Percentiles rank a stretch among this genome's conserved stretches.
These are phyloP conservation scores for Aegilops umbellulata DNA, from an alignment of 176 grass and related monocot species.

Conservation along the genomic window DNA sequence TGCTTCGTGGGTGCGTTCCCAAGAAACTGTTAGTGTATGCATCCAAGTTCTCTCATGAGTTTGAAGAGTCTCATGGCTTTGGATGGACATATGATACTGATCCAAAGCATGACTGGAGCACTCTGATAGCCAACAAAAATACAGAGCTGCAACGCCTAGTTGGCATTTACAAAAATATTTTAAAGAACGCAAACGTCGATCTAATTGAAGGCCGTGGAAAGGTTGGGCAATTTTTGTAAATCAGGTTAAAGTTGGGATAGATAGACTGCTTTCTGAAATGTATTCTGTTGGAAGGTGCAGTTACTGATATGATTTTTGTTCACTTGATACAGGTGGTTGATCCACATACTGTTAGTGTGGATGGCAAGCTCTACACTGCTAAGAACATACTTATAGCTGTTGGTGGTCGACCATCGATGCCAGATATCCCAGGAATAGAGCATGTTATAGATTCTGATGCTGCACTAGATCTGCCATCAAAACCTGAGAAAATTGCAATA, in stretches of 20 bases:
- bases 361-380: slow-evolving; percentile 67
- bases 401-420: slow-evolving; percentile 58
- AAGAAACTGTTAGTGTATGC: slow-evolving; percentile 76
- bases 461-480: slow-evolving; percentile 58
- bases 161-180: slow-evolving; percentile 79
- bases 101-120: slow-evolving; percentile 73
- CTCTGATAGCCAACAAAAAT: slow-evolving; percentile 80
- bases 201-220: slow-evolving; percentile 84
- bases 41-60: slow-evolving; percentile 70
- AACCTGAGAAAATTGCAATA: slow-evolving; percentile 74
- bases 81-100: slow-evolving; percentile 65
- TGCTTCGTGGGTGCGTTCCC: slow-evolving; percentile 75
- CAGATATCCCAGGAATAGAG: slow-evolving; percentile 70
- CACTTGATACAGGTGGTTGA: slow-evolving; percentile 58
- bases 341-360: slow-evolving; percentile 63
- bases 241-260: slow-evolving; percentile 38
- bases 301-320: slow-evolving; percentile 28
- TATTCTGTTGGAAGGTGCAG: slow-evolving; percentile 5
- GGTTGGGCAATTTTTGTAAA: slow-evolving; percentile 46
- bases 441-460: slow-evolving; percentile 73
- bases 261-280: slow-evolving; percentile 1
- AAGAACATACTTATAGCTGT: slow-evolving; percentile 73
- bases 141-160: slow-evolving; percentile 69
- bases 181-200: slow-evolving; percentile 56
- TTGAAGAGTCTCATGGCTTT: slow-evolving; percentile 80